A percentile compares a stretch with the other conserved stretches of the same genome.
Evolutionary conservation across 2,329 filamentous ascomycete genomes (phyloP).

Genomic region (Neonectria magnoliae): DNA sequence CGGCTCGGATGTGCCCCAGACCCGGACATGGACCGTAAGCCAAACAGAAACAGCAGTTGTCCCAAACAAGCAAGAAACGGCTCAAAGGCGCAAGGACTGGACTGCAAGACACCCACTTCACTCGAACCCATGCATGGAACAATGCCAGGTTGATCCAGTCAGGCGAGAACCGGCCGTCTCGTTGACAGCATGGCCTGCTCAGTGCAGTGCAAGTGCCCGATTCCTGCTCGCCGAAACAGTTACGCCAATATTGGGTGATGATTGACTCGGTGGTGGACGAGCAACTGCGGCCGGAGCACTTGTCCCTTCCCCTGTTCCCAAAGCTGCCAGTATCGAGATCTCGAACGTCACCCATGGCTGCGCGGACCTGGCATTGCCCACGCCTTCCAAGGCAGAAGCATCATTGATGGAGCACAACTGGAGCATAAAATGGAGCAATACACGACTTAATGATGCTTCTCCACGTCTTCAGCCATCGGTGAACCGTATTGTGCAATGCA

Average conservation of each 20-base stretch:
- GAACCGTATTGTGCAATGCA: background rate
- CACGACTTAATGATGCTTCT: constrained; percentile 38
- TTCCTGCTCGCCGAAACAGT: background rate
- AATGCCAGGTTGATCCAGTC: constrained; percentile 8
- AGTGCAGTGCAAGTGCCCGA: constrained; percentile 3
- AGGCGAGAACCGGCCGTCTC: constrained; percentile 39
- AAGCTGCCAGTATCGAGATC: constrained; percentile 35
- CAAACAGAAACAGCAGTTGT: constrained; percentile 24
- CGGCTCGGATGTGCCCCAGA: constrained; percentile 10
- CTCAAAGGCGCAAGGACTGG: constrained; percentile 14
- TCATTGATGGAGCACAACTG: constrained; percentile 10
- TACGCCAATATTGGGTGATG: background rate
- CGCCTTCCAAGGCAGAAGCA: constrained; percentile 7
- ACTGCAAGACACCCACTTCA: constrained; percentile 31
- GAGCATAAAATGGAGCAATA: constrained; percentile 31
- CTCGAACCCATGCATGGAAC: constrained; percentile 19
- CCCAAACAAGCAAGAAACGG: constrained; percentile 22
- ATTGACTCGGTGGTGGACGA: background rate
- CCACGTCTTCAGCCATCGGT: constrained; percentile 25
- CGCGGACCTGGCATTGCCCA: background rate
- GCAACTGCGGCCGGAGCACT: constrained; percentile 21
- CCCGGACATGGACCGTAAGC: background rate
- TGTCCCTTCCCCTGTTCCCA: constrained; percentile 20
- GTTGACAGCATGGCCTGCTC: constrained; percentile 18
- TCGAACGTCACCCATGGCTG: constrained; percentile 25